phyloP scores from a whole-genome alignment of 345 rosid genomes.

The Euphorbia tirucalli region DNA sequence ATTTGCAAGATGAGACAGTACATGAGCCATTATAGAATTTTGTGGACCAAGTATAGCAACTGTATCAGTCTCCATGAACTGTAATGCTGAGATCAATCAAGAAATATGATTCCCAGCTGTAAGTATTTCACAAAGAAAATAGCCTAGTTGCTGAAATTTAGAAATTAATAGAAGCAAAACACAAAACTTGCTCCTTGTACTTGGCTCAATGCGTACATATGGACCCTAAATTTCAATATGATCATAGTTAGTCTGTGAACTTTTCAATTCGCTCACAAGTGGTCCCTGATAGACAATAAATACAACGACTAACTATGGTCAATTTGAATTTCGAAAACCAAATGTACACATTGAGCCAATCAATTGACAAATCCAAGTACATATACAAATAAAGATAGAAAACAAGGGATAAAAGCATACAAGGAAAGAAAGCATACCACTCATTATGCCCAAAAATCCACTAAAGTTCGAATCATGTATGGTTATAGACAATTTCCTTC shows the following conservation, averaged over 20 bases:
- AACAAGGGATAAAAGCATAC: too few species aligned
- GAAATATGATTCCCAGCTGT: not conserved
- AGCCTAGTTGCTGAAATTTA: too few species aligned
- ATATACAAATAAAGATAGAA: too few species aligned
- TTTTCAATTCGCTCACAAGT: too few species aligned
- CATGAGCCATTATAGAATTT: conserved; percentile 69
- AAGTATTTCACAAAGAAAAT: not conserved
- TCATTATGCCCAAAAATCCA: conserved; percentile 50
- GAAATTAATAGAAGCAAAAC: too few species aligned
- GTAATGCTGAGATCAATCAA: conserved; percentile 41
- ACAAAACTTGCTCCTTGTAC: too few species aligned
- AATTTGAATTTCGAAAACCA: not conserved
- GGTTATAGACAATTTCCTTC: conserved; percentile 45
- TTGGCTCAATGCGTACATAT: too few species aligned
- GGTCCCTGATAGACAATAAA: too few species aligned
- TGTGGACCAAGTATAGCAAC: conserved; percentile 94
- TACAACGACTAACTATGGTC: not conserved
- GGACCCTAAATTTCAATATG: too few species aligned
- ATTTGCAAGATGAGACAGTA: conserved; percentile 72
- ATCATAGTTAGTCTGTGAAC: too few species aligned
- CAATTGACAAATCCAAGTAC: not conserved
- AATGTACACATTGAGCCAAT: not conserved
- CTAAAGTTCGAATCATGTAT: conserved; percentile 60
- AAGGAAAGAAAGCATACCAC: conserved; percentile 22
- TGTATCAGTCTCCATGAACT: conserved; percentile 85